A percentile compares a stretch with the other conserved stretches of the same genome.
Evolutionary conservation across 2,329 filamentous ascomycete genomes (phyloP).

Genomic region (Fusarium ramigenum): DNA sequence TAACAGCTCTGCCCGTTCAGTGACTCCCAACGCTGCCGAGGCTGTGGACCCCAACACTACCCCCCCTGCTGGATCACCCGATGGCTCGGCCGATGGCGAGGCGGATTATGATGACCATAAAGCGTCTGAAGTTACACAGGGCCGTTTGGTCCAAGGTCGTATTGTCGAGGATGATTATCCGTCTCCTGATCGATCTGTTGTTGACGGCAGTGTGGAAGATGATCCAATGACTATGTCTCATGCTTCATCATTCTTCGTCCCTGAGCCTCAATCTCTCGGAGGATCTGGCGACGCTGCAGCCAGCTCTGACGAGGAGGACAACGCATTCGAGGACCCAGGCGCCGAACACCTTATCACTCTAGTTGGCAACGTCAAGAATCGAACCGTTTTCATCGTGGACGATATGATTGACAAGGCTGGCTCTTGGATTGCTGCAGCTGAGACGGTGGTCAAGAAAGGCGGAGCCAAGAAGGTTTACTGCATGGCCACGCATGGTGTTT

Average conservation of each 20-base stretch:
- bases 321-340: constrained; percentile 80
- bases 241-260: constrained; percentile 82
- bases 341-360: constrained; percentile 96
- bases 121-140: constrained; percentile 89
- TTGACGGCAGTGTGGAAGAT: constrained; percentile 74
- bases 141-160: constrained; percentile 90
- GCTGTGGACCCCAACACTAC: constrained; percentile 27
- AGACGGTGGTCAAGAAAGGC: constrained; percentile 94
- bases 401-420: constrained; percentile 99
- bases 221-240: constrained; percentile 84
- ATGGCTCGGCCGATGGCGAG: constrained; percentile 45
- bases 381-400: constrained; percentile 93
- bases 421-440: constrained; percentile 96
- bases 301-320: constrained; percentile 91
- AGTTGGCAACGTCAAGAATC: constrained; percentile 91
- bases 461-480: constrained; percentile 94
- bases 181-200: constrained; percentile 76
- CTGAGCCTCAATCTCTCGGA: constrained; percentile 74
- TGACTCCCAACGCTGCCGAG: constrained; percentile 17
- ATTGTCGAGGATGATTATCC: constrained; percentile 94
- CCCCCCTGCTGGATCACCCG: constrained; percentile 40
- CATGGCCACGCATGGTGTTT: constrained; percentile 96
- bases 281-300: constrained; percentile 85
- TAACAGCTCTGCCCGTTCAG: constrained; percentile 29
- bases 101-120: constrained; percentile 78